Conservation (phyloP, 495 filamentous ascomycete genomes). For the Penicillium goetzii region DNA sequence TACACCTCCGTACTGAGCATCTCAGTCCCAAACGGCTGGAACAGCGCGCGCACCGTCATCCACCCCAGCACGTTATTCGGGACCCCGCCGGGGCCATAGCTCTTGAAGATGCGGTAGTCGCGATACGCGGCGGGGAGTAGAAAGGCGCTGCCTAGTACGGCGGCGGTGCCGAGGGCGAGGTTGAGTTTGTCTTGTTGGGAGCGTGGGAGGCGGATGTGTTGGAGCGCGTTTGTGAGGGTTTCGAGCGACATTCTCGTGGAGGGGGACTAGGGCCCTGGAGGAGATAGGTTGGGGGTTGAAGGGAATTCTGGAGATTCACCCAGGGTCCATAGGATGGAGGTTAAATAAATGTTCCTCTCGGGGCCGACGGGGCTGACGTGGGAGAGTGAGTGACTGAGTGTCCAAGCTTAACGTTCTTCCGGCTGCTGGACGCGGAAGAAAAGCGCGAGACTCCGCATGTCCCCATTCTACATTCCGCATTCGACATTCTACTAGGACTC, state of each 20-base stretch:
- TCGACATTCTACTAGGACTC: not conserved
- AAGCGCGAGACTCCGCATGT: not conserved
- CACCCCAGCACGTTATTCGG: conserved; percentile 44
- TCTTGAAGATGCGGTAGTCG: conserved; percentile 38
- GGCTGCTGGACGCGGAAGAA: not conserved
- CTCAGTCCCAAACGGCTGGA: conserved; percentile 36
- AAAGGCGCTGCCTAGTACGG: conserved; percentile 27
- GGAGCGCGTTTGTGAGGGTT: conserved; percentile 12
- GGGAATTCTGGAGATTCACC: not conserved
- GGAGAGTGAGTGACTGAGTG: too few relatives aligned
- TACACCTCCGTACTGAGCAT: conserved; percentile 41
- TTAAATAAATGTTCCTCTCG: not conserved
- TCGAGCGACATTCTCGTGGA: conserved; percentile 21
- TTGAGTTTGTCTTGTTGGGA: conserved; percentile 21
- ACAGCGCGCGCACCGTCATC: conserved; percentile 32
- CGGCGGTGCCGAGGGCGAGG: conserved; percentile 28
- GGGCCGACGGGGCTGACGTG: not conserved
- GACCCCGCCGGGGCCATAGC: conserved; percentile 40
- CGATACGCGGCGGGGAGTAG: conserved; percentile 35
- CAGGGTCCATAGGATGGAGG: not conserved
- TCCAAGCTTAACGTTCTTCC: not conserved
- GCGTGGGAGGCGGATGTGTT: conserved; percentile 15
- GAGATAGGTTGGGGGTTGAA: not conserved
- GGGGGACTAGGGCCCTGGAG: not conserved
- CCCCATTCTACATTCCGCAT: not conserved